Percentiles rank a stretch among this genome's conserved stretches.
These are phyloP conservation scores for Vishniacozyma victoriae DNA, from an alignment of 768 basidiomycete species.

Conservation along the genomic window DNA sequence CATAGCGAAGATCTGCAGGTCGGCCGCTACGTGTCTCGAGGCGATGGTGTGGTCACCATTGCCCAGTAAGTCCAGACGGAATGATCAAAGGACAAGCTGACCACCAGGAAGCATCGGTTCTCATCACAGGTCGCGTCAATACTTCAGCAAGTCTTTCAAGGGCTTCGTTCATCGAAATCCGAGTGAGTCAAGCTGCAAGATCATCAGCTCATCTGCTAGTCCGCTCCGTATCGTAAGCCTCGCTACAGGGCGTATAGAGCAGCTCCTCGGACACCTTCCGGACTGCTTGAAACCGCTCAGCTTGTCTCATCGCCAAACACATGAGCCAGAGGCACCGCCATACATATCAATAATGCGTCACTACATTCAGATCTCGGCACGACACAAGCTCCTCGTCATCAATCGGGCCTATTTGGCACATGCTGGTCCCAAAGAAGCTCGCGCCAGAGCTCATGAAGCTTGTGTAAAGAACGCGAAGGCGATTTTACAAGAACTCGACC, in stretches of 20 bases:
- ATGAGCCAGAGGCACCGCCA: neutral
- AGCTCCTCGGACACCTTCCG: conserved; percentile 2
- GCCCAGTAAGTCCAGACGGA: conserved; percentile 7
- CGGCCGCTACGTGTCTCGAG: neutral
- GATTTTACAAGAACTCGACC: conserved; percentile 12
- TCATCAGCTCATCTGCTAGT: no score
- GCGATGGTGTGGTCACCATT: conserved; percentile 2
- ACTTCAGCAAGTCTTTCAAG: conserved; percentile 5
- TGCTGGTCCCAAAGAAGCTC: conserved; percentile 1
- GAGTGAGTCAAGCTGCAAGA: no score
- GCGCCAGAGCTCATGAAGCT: conserved; percentile 3
- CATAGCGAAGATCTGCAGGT: conserved; percentile 7
- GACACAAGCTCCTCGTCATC: conserved; percentile 14
- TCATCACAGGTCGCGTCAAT: conserved; percentile 8
- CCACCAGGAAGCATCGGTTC: conserved; percentile 11
- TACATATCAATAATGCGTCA: conserved; percentile 10
- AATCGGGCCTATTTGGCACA: conserved; percentile 15
- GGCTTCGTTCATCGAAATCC: neutral
- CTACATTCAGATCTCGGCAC: conserved; percentile 15
- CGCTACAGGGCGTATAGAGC: neutral
- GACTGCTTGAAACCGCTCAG: neutral
- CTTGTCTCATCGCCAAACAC: neutral
- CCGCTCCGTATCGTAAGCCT: neutral
- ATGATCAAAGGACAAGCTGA: neutral
- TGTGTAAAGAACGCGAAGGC: conserved; percentile 10